phyloP scores from a whole-genome alignment of 1,284 basidiomycete genomes.

The Tilletia indica region DNA sequence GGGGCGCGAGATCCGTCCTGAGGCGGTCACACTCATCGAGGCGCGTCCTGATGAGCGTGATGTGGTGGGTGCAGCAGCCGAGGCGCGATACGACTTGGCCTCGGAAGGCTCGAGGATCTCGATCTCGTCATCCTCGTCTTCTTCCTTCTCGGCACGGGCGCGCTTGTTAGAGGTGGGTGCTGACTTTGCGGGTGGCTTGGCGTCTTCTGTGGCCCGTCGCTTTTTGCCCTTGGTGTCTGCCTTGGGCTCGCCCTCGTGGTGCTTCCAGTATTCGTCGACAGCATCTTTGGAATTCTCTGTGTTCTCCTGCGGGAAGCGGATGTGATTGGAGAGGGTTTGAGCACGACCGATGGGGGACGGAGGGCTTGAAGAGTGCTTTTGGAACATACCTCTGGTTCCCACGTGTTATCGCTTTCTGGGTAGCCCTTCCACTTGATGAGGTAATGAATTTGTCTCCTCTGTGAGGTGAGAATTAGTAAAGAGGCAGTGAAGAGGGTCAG shows the following conservation, averaged over 20 bases:
- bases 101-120: conserved; percentile 23
- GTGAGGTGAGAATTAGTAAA: not conserved
- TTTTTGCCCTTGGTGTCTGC: conserved; percentile 5
- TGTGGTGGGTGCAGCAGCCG: conserved; percentile 19
- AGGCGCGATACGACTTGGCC: conserved; percentile 1
- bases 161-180: not conserved
- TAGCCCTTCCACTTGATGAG: conserved; percentile 40
- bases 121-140: conserved; percentile 22
- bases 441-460: conserved; percentile 29
- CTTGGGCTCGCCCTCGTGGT: conserved; percentile 11
- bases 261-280: conserved; percentile 35
- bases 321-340: not conserved
- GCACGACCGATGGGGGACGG: not conserved
- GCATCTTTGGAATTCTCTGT: conserved; percentile 19
- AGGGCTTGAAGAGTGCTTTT: not conserved
- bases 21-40: conserved; percentile 17
- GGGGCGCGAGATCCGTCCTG: not conserved
- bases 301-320: conserved; percentile 12
- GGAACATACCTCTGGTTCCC: conserved; percentile 32
- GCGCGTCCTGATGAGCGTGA: conserved; percentile 18
- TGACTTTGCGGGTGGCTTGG: not conserved
- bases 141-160: not conserved
- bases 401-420: conserved; percentile 33
- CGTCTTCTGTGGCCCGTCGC: not conserved
- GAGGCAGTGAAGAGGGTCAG: not conserved